Percentiles rank a stretch among this genome's conserved stretches.
phyloP scores from a whole-genome alignment of 306 rosid genomes.

The Senna tora region DNA sequence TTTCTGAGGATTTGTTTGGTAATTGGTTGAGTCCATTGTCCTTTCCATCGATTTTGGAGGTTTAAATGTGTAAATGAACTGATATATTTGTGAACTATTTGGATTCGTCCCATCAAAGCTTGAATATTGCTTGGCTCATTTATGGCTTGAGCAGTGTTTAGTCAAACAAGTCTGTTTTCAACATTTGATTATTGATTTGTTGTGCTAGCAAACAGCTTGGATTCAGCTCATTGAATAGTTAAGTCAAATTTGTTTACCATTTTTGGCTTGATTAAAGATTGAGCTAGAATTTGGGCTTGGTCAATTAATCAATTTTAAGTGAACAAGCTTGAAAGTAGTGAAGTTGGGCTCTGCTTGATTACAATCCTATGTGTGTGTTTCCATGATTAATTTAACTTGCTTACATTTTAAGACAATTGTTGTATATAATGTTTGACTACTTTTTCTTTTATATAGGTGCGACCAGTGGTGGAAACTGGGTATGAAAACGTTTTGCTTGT shows the following conservation, averaged over 20 bases:
- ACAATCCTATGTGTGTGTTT: background rate
- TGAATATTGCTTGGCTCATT: background rate
- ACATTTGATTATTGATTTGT: background rate
- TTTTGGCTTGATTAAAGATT: background rate
- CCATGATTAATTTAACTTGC: background rate
- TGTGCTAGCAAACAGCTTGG: background rate
- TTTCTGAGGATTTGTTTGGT: conserved; percentile 19
- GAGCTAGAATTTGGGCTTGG: background rate
- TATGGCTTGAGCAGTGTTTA: background rate
- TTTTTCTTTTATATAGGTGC: conserved; percentile 56
- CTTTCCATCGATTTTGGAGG: background rate
- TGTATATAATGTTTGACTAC: conserved; percentile 6
- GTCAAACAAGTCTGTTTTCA: background rate
- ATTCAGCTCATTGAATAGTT: background rate
- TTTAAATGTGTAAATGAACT: conserved; percentile 9
- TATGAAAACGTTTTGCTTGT: conserved; percentile 85
- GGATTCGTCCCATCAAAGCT: background rate
- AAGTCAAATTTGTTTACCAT: background rate
- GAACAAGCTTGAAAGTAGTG: background rate
- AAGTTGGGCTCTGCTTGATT: background rate
- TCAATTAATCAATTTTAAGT: background rate
- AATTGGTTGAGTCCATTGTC: conserved; percentile 9
- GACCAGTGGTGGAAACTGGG: conserved; percentile 97
- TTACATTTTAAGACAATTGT: conserved; percentile 17
- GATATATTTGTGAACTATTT: background rate